Base-by-base conservation (phyloP, 768 basidiomycete species). In the Filobasidium wieringae region DNA sequence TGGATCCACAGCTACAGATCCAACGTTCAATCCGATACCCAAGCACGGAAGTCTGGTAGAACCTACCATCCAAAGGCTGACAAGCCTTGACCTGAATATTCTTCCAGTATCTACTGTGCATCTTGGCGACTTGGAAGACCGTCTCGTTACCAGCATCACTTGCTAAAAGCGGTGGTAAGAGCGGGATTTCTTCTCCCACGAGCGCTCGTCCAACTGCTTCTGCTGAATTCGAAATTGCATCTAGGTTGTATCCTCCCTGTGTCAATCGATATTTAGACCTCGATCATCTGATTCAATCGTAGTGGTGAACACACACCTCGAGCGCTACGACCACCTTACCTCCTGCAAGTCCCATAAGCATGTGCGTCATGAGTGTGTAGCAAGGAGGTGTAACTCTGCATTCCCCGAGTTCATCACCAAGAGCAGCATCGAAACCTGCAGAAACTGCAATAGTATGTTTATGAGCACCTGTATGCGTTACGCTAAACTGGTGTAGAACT, bases 291-390 rank as follows among this genome's bases (percentile, higher is more conserved):
- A 5, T 49, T 29, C 2, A n/a, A n/a, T n/a, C n/a, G n/a, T n/a
- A n/a, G 11, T 57, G 9, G 12, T 22, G 34, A 33, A n/a, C 12
- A 9, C 30, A 32, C 7, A 93, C 93, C 81, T 99, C 95, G 39
- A 99, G 80, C 1, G 90, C 92, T 30, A 93, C 89, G 11, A 93
- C 88, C 15, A 99, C 66, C 66, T 83, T 86, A 2, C 95, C 95
- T 7, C 82, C 81, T 24, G 93, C 93, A 17, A 99, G 78, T 22
- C 85, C 82, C 37, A 84, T 81, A 8, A 99, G 79, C 89, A 99
- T 93, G 68, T 96, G 87, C 6, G 95, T 95, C 92, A 99, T 97
- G 66, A 97, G 95, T 0, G 90, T 90, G 72, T 90, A 99, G 4
- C 92, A 95, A 17, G 83, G 80, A 0, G 95, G 95, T 4, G 87